phyloP scores from a whole-genome alignment of 352 stramenopile genomes.

The Phytophthora lateralis region DNA sequence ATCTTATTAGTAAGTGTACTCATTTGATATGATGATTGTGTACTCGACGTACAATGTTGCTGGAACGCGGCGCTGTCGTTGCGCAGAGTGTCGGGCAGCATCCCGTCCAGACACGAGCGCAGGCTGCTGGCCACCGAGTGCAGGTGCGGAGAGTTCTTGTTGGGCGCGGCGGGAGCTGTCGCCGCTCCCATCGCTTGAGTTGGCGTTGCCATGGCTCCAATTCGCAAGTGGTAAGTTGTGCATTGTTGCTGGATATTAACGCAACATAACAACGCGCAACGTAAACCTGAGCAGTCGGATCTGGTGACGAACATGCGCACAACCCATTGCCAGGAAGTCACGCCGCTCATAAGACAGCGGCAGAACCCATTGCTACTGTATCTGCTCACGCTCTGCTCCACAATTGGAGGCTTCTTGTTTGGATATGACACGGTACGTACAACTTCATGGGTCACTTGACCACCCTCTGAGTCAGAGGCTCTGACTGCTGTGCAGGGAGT shows the following conservation, averaged over 20 bases:
- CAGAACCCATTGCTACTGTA: conserved; percentile 47
- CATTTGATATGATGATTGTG: too few relatives aligned
- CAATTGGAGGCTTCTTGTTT: conserved; percentile 81
- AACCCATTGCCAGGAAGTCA: conserved; percentile 10
- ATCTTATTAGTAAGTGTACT: conserved; percentile 2
- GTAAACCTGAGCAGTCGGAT: too few relatives aligned
- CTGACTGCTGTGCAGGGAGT: conserved; percentile 47
- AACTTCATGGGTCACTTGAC: too few relatives aligned
- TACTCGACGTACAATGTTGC: conserved; percentile 52
- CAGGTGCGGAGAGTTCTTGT: conserved; percentile 80
- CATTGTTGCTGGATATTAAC: background rate
- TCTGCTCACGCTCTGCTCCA: conserved; percentile 71
- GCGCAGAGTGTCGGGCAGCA: conserved; percentile 84
- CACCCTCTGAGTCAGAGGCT: too few relatives aligned
- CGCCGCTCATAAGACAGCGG: conserved; percentile 8
- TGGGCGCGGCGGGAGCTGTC: conserved; percentile 16
- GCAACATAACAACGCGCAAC: too few relatives aligned
- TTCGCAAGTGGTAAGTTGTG: background rate
- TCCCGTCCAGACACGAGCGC: conserved; percentile 83
- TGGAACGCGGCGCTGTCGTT: conserved; percentile 81
- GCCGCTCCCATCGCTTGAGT: conserved; percentile 7
- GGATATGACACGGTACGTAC: conserved; percentile 70
- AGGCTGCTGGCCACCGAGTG: conserved; percentile 84
- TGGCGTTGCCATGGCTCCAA: conserved; percentile 27
- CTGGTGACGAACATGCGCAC: background rate